phyloP scores from a whole-genome alignment of 2,329 filamentous ascomycete species.

The Talaromyces albobiverticillius region DNA sequence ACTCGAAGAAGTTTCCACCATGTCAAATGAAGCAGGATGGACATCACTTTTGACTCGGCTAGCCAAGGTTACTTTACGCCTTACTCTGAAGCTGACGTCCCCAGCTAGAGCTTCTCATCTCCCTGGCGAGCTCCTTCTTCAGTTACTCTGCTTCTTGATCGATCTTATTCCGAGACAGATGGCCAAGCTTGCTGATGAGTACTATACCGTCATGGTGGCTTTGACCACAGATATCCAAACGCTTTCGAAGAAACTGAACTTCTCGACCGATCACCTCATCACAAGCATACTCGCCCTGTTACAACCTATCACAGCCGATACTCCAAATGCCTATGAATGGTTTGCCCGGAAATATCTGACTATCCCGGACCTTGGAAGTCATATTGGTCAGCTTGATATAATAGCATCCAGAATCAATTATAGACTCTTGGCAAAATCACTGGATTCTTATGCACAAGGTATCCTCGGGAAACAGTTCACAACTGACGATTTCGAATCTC shows the following conservation, averaged over 20 bases:
- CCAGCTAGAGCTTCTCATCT: conserved; percentile 19
- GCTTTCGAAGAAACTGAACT: conserved; percentile 16
- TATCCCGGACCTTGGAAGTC: conserved; percentile 37
- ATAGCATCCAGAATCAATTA: conserved; percentile 52
- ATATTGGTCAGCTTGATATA: conserved; percentile 36
- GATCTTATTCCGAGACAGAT: conserved; percentile 39
- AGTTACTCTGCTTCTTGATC: conserved; percentile 34
- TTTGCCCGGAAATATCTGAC: conserved; percentile 47
- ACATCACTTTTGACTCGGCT: conserved; percentile 38
- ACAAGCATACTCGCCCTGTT: conserved; percentile 41
- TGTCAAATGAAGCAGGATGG: conserved; percentile 40
- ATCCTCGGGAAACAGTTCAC: conserved; percentile 20
- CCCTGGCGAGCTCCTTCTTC: conserved; percentile 32
- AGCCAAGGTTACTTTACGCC: conserved; percentile 32
- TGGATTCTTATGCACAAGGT: conserved; percentile 31
- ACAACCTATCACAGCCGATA: conserved; percentile 41
- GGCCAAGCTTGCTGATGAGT: conserved; percentile 35
- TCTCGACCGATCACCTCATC: conserved; percentile 29
- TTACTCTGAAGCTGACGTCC: conserved; percentile 27
- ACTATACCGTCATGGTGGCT: conserved; percentile 39
- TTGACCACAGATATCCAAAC: conserved; percentile 29
- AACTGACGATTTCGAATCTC: conserved; percentile 37
- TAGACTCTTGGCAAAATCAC: conserved; percentile 43
- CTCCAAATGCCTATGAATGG: conserved; percentile 44
- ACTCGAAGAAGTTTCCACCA: conserved; percentile 33